These are phyloP conservation scores for Gracilaria gracilis DNA, from an alignment of 23 red algal genomes.

Conservation along the genomic window DNA sequence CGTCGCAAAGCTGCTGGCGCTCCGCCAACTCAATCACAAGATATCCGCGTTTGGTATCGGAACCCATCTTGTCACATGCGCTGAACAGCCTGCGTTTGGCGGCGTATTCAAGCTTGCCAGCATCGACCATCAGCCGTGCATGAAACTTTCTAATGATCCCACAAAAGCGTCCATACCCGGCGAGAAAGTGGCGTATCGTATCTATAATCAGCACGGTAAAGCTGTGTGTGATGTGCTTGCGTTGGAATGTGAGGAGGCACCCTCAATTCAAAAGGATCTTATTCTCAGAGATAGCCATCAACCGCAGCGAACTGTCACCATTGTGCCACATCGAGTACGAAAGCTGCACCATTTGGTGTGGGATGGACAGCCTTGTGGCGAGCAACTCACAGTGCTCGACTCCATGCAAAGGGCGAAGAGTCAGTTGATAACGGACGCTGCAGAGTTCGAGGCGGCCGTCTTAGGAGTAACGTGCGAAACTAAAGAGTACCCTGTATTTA, in stretches of 20 bases:
- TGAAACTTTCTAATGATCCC: conserved; percentile 82
- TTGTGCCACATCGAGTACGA: neutral
- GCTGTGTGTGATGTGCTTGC: conserved; percentile 77
- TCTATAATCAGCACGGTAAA: conserved; percentile 54
- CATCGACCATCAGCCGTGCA: conserved; percentile 34
- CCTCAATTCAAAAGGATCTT: neutral
- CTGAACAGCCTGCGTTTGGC: conserved; percentile 84
- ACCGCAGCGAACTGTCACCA: neutral
- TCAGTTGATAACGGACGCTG: neutral
- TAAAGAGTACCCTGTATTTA: neutral
- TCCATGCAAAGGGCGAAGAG: neutral
- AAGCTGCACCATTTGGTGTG: conserved; percentile 8
- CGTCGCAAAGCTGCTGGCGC: conserved; percentile 63
- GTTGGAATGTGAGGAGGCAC: conserved; percentile 9
- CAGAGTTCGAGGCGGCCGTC: neutral
- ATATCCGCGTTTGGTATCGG: conserved; percentile 86
- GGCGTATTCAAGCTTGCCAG: conserved; percentile 81
- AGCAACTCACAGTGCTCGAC: neutral
- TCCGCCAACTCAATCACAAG: conserved; percentile 54
- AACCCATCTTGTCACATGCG: conserved; percentile 89
- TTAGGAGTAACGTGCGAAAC: neutral
- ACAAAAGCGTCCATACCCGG: conserved; percentile 74
- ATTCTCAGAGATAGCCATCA: neutral
- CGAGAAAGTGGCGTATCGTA: conserved; percentile 63
- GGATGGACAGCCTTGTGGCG: neutral